Conservation (phyloP, 371 early-diverging fungal species). For the Basidiobolus meristosporus region DNA sequence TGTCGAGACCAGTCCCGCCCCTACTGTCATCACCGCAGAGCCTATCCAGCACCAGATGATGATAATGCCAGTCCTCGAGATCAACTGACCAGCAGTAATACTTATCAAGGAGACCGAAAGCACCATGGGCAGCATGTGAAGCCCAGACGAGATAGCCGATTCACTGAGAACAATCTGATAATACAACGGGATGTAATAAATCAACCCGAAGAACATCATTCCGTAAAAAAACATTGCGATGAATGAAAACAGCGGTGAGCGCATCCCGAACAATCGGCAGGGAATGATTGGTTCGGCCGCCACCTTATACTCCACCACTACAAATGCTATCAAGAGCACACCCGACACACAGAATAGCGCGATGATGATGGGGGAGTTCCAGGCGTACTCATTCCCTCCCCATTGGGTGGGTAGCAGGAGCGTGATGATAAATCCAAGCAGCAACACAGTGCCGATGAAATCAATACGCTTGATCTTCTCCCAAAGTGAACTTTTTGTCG, state of each 20-base stretch:
- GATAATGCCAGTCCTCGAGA: no score
- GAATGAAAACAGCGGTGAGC: slow-evolving; percentile 14
- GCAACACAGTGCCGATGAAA: slow-evolving; percentile 19
- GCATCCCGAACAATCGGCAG: no score
- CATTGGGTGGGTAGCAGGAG: slow-evolving; percentile 29
- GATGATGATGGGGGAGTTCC: slow-evolving; percentile 27
- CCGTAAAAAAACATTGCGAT: slow-evolving; percentile 23
- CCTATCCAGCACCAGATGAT: no score
- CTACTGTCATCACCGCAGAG: slow-evolving; percentile 15
- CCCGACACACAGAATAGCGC: slow-evolving; percentile 17
- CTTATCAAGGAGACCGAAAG: slow-evolving; percentile 30
- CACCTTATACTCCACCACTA: slow-evolving; percentile 16
- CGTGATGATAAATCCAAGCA: slow-evolving; percentile 23
- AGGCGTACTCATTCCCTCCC: slow-evolving; percentile 33
- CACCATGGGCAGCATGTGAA: slow-evolving; percentile 14
- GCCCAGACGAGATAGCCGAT: slow-evolving; percentile 15
- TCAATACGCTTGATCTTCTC: slow-evolving; percentile 25
- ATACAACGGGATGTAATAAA: slow-evolving; percentile 29
- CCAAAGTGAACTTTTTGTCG: slow-evolving; percentile 12
- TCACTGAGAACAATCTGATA: slow-evolving; percentile 37
- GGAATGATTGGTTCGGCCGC: slow-evolving; percentile 25
- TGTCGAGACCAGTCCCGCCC: slow-evolving; percentile 21
- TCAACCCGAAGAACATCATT: slow-evolving; percentile 18
- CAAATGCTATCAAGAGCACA: slow-evolving; percentile 10
- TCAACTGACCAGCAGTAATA: slow-evolving; percentile 26